phyloP scores from a whole-genome alignment of 164 flowering plant genomes.

The Vitis cinerea region DNA sequence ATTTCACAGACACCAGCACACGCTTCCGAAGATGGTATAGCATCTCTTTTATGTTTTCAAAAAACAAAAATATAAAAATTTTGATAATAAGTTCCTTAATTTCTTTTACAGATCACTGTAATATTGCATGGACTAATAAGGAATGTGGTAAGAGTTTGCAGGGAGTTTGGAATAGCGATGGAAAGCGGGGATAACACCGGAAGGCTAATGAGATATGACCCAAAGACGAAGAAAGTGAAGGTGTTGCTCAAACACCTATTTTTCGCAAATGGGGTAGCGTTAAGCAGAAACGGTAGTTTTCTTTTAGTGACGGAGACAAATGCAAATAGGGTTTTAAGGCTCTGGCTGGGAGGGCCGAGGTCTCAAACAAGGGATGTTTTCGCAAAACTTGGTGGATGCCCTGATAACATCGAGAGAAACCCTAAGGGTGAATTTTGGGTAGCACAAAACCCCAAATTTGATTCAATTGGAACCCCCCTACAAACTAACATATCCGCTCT shows the following conservation, averaged over 20 bases:
- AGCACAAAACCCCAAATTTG: conserved; percentile 12
- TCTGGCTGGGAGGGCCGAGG: conserved; percentile 21
- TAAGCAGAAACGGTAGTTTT: conserved; percentile 26
- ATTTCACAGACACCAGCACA: conserved; percentile 49
- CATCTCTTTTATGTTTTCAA: neutral
- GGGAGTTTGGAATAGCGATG: conserved; percentile 12
- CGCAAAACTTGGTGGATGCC: conserved; percentile 14
- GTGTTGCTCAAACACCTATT: conserved; percentile 13
- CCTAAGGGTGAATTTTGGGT: conserved; percentile 24
- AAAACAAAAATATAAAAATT: too few relatives aligned
- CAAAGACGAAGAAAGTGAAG: conserved; percentile 18
- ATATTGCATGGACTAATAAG: too few relatives aligned
- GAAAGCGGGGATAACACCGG: conserved; percentile 35
- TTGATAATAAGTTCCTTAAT: too few relatives aligned
- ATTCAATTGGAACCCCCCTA: too few relatives aligned
- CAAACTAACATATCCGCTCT: conserved; percentile 10
- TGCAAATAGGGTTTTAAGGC: conserved; percentile 5
- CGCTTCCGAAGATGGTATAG: conserved; percentile 39
- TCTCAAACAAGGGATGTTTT: conserved; percentile 14
- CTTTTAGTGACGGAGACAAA: conserved; percentile 21
- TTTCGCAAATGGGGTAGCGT: conserved; percentile 30
- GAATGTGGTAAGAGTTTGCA: neutral
- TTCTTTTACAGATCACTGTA: too few relatives aligned
- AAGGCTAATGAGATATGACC: conserved; percentile 43
- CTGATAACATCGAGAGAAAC: conserved; percentile 26